Evolutionary conservation across 2,329 filamentous ascomycete genomes (phyloP), one percentile per base, ranked within the genome.

Genomic region (Aspergillus fijiensis): DNA sequence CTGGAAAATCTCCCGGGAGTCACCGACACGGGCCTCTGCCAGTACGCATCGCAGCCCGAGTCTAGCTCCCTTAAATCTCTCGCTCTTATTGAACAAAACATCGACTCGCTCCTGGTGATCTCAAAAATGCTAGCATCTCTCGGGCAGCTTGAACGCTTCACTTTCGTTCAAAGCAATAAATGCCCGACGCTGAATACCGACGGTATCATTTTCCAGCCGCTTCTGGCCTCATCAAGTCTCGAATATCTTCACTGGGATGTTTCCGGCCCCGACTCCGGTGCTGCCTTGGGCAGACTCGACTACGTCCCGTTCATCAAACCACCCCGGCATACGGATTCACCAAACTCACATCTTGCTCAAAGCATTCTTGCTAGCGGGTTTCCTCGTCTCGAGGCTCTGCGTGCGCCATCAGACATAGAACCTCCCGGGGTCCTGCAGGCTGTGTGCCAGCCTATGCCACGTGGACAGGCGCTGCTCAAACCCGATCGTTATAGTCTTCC

Each of bases 211-310:
- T 77, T 81, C 57, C 78, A 80, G 59, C 80, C 82, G 0, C 67
- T 80, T 11, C 75, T 87, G 29, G 76, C 77, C 5, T 85, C 83
- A 0, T 70, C 72, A 2, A 78, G 72, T n/a, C 73, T 87, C 11
- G 74, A 75, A 57, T 80, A 78, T 61, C 71, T 87, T 3, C 85
- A 87, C 66, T 87, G 85, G 84, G 85, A 87, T 65, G 69, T 80
- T 39, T 73, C 74, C 4, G 74, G 76, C 52, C 75, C 76, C 14
- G 71, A 77, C 50, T 69, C 74, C 16, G 68, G 66, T 39, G 71
- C 72, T 33, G 73, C 74, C 11, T 70, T 78, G 39, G 74, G 70
- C 49, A 70, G 72, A 58, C 65, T 76, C n/a, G 75, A 78, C 56
- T 72, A 67, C 19, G 67, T 71, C 35, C 75, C 76, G 4, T 77